A percentile compares a stretch with the other conserved stretches of the same genome.
phyloP scores from a whole-genome alignment of 371 early-diverging fungal species.

The Mucor plumbeus region DNA sequence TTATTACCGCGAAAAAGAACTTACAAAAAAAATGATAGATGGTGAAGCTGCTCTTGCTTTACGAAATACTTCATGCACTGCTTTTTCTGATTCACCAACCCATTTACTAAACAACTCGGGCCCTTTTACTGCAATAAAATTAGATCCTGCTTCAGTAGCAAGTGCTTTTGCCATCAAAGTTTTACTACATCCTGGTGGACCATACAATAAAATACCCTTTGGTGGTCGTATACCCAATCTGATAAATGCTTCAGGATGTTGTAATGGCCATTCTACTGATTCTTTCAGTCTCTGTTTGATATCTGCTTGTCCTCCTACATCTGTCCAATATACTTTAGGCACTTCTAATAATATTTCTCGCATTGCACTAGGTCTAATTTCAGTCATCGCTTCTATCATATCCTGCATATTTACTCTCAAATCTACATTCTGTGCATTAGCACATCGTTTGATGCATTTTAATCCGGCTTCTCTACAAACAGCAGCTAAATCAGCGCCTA shows the following conservation, averaged over 20 bases:
- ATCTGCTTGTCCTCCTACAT: constrained; percentile 97
- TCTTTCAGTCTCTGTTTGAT: constrained; percentile 96
- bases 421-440: constrained; percentile 10
- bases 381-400: constrained; percentile 63
- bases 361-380: constrained; percentile 93
- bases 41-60: constrained; percentile 95
- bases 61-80: constrained; percentile 92
- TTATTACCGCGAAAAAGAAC: constrained; percentile 13
- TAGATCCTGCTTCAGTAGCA: constrained; percentile 96
- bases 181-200: constrained; percentile 98
- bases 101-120: constrained; percentile 98
- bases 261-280: constrained; percentile 98
- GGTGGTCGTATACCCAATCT: constrained; percentile 92
- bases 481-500: constrained; percentile 97
- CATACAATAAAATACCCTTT: constrained; percentile 96
- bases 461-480: constrained; percentile 90
- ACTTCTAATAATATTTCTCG: constrained; percentile 95
- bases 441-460: constrained; percentile 73
- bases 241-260: constrained; percentile 90
- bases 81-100: constrained; percentile 99
- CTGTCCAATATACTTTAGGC: constrained; percentile 94
- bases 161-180: constrained; percentile 98
- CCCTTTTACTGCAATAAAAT: constrained; percentile 97
- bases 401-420: constrained; percentile 45
- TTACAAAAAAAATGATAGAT: constrained; percentile 96